These are phyloP conservation scores for Pseudogymnoascus sp. DNA, from an alignment of 2,329 filamentous ascomycete species.

Conservation along the genomic window DNA sequence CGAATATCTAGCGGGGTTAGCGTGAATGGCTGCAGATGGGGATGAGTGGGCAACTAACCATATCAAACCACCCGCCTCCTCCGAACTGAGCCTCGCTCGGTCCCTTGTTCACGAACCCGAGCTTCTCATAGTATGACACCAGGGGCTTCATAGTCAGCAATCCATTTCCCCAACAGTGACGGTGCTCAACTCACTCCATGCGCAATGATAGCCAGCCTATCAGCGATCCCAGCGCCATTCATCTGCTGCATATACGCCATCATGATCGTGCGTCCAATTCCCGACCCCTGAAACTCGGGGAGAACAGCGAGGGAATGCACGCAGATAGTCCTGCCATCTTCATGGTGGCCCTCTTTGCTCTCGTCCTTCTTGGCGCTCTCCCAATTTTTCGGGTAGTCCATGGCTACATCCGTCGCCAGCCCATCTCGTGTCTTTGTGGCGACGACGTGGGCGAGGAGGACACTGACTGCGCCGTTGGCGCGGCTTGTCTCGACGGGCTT, in stretches of 20 bases:
- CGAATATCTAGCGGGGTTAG: slow-evolving; percentile 18
- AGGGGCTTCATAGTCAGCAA: slow-evolving; percentile 43
- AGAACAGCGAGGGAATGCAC: slow-evolving; percentile 78
- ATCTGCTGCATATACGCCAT: slow-evolving; percentile 72
- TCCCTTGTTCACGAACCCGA: slow-evolving; percentile 65
- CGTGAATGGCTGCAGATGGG: not conserved
- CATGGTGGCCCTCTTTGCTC: slow-evolving; percentile 59
- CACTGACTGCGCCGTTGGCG: slow-evolving; percentile 46
- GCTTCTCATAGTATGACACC: slow-evolving; percentile 66
- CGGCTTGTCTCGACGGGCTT: slow-evolving; percentile 53
- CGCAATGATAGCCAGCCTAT: slow-evolving; percentile 69
- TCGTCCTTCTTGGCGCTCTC: slow-evolving; percentile 38
- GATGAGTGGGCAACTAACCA: slow-evolving; percentile 47
- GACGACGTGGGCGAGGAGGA: slow-evolving; percentile 72
- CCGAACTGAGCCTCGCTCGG: slow-evolving; percentile 64
- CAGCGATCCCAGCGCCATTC: slow-evolving; percentile 60
- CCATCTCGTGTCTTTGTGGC: slow-evolving; percentile 60
- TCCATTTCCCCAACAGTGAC: slow-evolving; percentile 4
- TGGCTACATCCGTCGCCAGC: slow-evolving; percentile 66
- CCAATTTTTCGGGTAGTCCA: slow-evolving; percentile 68
- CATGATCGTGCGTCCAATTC: slow-evolving; percentile 67
- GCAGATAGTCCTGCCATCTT: slow-evolving; percentile 66
- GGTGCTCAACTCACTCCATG: slow-evolving; percentile 50
- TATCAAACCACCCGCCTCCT: slow-evolving; percentile 74
- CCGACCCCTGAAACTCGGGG: slow-evolving; percentile 65